Evolutionary conservation across 768 basidiomycete genomes (phyloP), one percentile per base, ranked within the genome.

Genomic region (Cystobasidium onofrii): DNA sequence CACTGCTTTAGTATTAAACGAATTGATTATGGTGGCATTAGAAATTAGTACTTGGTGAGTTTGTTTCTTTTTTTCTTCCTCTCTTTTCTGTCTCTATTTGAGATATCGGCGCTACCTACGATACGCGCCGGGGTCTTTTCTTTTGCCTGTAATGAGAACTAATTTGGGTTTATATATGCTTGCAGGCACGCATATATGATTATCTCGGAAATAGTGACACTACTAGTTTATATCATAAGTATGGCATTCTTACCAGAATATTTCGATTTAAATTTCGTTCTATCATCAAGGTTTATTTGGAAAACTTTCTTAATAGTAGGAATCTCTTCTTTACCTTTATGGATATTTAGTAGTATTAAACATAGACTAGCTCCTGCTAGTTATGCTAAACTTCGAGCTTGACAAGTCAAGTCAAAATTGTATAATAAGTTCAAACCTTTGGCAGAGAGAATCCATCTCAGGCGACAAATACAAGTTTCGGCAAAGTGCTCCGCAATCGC

Each of bases 1-100:
- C 81, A 96, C 94, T 0, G 91, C 96, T 0, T 84, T 98, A 72
- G 87, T 99, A 76, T 84, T 98, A 33, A 99, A 99, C 80, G 96
- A 98, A 80, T 87, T 99, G 64, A 92, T 98, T 82, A 99, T 98
- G 96, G 96, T 98, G 57, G 93, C 94, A 1, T 81, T 98, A 77
- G 94, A 98, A 82, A 93, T 98, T 74, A 98, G 94, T 1, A 97
- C 91, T 75, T 99, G 95, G 95, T 91, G 78, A 70, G 83, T 77
- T 31, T 13, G 31, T 52, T 36, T n/a, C 18, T 50, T 20, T 50
- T 15, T 60, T 29, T 23, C 57, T 29, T 60, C 4, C 57, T 34
- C 15, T 55, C 9, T 29, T 55, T 20, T 31, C 27, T 29, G 2
- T 55, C 43, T 36, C 55, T 9, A n/a, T 54, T 33, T 27, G 29